Evolutionary conservation across 768 basidiomycete species (phyloP).

Genomic region (Mrakia blollopis): DNA sequence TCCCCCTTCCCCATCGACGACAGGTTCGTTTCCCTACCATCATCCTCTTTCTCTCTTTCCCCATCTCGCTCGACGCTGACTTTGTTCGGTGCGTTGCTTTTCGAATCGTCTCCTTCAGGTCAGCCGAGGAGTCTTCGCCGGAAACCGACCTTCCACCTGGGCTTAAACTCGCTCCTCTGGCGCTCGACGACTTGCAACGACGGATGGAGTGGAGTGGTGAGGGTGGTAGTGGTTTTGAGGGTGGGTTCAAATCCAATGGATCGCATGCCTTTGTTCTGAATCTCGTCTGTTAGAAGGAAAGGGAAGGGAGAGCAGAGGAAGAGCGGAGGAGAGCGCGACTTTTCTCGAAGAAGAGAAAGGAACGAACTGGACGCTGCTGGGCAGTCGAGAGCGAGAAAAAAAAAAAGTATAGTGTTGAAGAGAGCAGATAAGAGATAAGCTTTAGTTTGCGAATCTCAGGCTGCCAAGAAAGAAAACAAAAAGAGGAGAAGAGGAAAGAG

Average conservation of each 20-base stretch:
- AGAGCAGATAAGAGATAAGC: too few relatives aligned
- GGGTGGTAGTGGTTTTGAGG: neutral
- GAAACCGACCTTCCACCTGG: conserved; percentile 34
- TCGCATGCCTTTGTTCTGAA: neutral
- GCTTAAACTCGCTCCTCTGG: conserved; percentile 20
- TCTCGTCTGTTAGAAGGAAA: neutral
- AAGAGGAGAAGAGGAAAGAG: neutral
- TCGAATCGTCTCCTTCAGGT: neutral
- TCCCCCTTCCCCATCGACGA: conserved; percentile 81
- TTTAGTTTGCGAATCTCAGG: too few relatives aligned
- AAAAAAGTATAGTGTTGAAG: too few relatives aligned
- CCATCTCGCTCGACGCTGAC: neutral
- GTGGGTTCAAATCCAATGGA: neutral
- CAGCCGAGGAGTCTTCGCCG: conserved; percentile 31
- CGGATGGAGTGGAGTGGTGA: neutral
- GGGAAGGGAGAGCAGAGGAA: neutral
- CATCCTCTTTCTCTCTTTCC: neutral
- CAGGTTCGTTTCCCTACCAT: neutral
- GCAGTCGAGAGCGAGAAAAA: too few relatives aligned
- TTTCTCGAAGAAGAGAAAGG: too few relatives aligned
- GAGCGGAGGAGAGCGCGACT: neutral
- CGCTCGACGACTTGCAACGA: neutral
- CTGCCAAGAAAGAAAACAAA: too few relatives aligned
- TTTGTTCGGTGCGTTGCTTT: neutral
- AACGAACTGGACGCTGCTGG: neutral